phyloP scores from a whole-genome alignment of 2,329 filamentous ascomycete species.

The Calcarisporium arbuscula region DNA sequence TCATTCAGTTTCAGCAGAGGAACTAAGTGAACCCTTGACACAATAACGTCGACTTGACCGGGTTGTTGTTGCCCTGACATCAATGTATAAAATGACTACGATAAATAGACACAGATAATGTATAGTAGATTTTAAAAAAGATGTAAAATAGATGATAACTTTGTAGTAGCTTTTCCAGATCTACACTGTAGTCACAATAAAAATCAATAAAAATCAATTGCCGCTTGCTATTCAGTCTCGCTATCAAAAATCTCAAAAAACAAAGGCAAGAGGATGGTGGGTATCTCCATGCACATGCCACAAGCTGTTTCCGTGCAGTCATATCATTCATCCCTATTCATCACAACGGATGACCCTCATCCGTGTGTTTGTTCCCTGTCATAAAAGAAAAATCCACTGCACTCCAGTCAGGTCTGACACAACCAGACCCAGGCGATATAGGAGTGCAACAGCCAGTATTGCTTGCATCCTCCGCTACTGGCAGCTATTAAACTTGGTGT shows the following conservation, averaged over 20 bases:
- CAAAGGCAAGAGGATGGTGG: conserved; percentile 16
- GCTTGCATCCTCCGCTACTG: conserved; percentile 1
- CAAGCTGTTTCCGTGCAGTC: conserved; percentile 3
- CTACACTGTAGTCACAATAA: no score
- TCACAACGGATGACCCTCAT: no score
- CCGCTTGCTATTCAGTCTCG: conserved; percentile 22
- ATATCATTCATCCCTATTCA: conserved; percentile 12
- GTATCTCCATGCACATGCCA: conserved; percentile 25
- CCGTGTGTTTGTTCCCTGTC: conserved; percentile 10
- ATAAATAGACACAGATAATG: no score
- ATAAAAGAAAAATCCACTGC: conserved; percentile 7
- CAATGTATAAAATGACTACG: background rate
- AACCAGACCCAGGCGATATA: conserved; percentile 5
- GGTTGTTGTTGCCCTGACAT: no score
- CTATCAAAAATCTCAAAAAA: conserved; percentile 16
- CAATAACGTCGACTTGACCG: background rate
- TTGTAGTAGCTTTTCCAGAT: no score
- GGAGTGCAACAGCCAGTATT: conserved; percentile 10
- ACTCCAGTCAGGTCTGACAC: background rate
- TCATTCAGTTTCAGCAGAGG: background rate
- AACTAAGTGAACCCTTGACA: background rate
- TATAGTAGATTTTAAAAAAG: no score
- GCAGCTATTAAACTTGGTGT: background rate
- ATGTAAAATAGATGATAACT: no score
- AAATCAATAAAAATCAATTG: conserved; percentile 16